Conservation (phyloP, 805 yeast genomes). For the Lachancea meyersii region DNA sequence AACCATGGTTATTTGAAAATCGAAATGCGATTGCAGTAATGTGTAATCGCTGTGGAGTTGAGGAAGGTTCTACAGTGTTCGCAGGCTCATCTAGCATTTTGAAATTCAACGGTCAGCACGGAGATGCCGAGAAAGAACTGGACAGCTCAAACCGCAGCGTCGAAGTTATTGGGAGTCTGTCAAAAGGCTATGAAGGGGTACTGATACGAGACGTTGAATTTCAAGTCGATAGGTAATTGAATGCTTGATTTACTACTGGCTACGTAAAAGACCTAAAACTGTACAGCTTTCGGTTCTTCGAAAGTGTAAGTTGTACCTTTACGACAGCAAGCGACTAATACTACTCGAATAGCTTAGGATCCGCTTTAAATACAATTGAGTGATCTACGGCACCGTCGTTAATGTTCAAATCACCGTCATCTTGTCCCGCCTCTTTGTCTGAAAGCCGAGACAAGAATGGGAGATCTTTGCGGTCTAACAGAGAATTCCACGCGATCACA, state of each 20-base stretch:
- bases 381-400: background rate
- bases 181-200: slow-evolving; percentile 62
- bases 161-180: slow-evolving; percentile 47
- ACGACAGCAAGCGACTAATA: too few relatives aligned
- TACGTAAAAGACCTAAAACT: too few relatives aligned
- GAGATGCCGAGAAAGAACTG: slow-evolving; percentile 22
- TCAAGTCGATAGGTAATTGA: slow-evolving; percentile 11
- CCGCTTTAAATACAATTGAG: background rate
- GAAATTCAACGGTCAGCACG: slow-evolving; percentile 42
- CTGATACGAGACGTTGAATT: slow-evolving; percentile 53
- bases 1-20: slow-evolving; percentile 24
- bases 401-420: background rate
- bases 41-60: slow-evolving; percentile 77
- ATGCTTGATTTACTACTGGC: background rate
- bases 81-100: slow-evolving; percentile 64
- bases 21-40: slow-evolving; percentile 40
- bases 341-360: background rate
- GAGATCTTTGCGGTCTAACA: background rate
- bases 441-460: background rate
- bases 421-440: background rate
- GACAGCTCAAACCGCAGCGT: slow-evolving; percentile 48
- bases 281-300: too few relatives aligned
- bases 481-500: background rate
- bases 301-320: too few relatives aligned
- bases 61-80: slow-evolving; percentile 45